A percentile compares a stretch with the other conserved stretches of the same genome.
These are phyloP conservation scores for Wickerhamiella nectarea DNA, from an alignment of 805 yeast genomes.

Conservation along the genomic window DNA sequence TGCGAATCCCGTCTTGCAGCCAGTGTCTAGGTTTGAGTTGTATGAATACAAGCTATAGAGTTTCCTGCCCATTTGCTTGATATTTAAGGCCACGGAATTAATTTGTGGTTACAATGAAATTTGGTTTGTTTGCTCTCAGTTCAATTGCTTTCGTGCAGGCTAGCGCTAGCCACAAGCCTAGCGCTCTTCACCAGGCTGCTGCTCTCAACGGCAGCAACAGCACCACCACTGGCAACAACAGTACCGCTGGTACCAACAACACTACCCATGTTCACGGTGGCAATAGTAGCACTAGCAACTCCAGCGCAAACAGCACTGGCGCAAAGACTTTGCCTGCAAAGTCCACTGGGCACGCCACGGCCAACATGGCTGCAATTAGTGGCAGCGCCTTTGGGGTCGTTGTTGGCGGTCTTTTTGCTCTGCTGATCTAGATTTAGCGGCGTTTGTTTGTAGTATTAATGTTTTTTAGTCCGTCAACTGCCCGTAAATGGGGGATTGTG, in stretches of 20 bases:
- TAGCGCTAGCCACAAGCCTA: background rate
- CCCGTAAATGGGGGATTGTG: background rate
- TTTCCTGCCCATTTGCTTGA: background rate
- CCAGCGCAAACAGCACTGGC: background rate
- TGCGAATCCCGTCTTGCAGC: no score
- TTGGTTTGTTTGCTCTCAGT: background rate
- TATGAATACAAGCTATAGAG: background rate
- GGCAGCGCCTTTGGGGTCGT: slow-evolving; percentile 6
- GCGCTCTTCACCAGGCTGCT: background rate
- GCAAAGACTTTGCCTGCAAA: background rate
- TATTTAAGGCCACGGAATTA: background rate
- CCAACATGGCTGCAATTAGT: slow-evolving; percentile 2
- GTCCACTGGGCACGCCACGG: slow-evolving; percentile 1
- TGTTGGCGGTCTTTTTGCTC: slow-evolving; percentile 9
- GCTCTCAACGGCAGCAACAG: background rate
- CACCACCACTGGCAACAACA: background rate
- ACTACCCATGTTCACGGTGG: background rate
- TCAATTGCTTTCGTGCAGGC: background rate
- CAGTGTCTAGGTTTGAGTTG: no score
- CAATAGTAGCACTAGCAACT: background rate
- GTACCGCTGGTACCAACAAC: background rate
- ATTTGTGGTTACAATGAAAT: background rate
- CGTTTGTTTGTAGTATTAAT: background rate
- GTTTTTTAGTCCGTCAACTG: background rate
- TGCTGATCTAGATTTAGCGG: background rate